Evolutionary conservation across 2,329 filamentous ascomycete genomes (phyloP).

Genomic region (Phialophora verrucosa): DNA sequence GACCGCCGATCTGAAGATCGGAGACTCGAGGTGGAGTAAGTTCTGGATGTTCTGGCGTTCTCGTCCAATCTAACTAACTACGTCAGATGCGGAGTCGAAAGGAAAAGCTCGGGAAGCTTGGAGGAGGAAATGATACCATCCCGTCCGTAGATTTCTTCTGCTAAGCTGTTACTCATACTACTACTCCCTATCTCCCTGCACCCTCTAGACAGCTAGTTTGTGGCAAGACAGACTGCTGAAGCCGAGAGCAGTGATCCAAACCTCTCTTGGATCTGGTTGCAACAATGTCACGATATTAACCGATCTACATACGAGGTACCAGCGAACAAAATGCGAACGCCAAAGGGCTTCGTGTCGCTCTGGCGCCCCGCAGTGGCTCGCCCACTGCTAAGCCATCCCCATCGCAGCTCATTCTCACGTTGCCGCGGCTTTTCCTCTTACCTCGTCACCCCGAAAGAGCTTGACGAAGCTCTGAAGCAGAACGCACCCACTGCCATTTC

Average conservation of each 20-base stretch:
- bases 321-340: constrained; percentile 15
- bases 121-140: constrained; percentile 18
- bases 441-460: constrained; percentile 82
- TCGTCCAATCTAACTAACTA: background rate
- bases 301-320: background rate
- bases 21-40: background rate
- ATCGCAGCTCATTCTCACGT: constrained; percentile 41
- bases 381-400: constrained; percentile 38
- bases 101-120: constrained; percentile 23
- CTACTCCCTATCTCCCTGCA: constrained; percentile 24
- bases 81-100: constrained; percentile 23
- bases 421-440: constrained; percentile 72
- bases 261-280: background rate
- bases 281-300: constrained; percentile 22
- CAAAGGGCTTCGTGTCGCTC: constrained; percentile 7
- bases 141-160: constrained; percentile 4
- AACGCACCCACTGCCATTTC: constrained; percentile 80
- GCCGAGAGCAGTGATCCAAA: constrained; percentile 1
- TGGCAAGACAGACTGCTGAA: constrained; percentile 3
- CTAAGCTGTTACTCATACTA: constrained; percentile 12
- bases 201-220: background rate
- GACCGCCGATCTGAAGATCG: constrained; percentile 4
- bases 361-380: constrained; percentile 25
- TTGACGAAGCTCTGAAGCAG: constrained; percentile 79
- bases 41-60: background rate